Conservation (phyloP, 2,329 filamentous ascomycete species). For the Claviceps arundinis region DNA sequence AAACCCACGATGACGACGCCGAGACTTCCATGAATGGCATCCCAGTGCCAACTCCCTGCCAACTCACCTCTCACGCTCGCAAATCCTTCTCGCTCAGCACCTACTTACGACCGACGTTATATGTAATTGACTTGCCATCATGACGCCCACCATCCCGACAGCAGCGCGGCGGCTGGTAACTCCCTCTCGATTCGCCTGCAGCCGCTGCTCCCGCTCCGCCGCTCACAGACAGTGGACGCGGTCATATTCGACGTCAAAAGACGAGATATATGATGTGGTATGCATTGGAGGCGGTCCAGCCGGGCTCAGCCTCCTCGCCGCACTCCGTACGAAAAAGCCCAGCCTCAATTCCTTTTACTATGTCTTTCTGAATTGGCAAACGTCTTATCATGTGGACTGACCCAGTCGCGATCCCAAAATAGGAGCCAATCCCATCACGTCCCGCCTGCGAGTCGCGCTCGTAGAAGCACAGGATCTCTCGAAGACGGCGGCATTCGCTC, state of each 20-base stretch:
- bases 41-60: not conserved
- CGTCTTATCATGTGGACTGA: too few relatives aligned
- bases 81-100: not conserved
- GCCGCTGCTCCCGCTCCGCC: conserved; percentile 29
- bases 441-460: conserved; percentile 69
- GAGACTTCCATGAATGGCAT: not conserved
- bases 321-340: conserved; percentile 43
- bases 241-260: conserved; percentile 30
- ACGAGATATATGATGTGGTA: conserved; percentile 84
- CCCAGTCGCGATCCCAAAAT: not conserved
- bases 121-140: not conserved
- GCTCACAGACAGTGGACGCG: conserved; percentile 23
- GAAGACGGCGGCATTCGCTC: conserved; percentile 52
- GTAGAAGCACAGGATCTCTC: conserved; percentile 79
- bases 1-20: too few relatives aligned
- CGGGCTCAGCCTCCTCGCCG: conserved; percentile 68
- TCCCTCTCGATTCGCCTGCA: conserved; percentile 29
- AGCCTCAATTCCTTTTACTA: not conserved
- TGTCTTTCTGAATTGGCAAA: too few relatives aligned
- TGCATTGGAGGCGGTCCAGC: conserved; percentile 84
- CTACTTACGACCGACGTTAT: not conserved
- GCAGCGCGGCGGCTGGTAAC: conserved; percentile 13
- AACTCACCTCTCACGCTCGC: not conserved
- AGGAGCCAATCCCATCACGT: conserved; percentile 66
- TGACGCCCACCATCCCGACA: conserved; percentile 12